Conservation (phyloP, 2,329 filamentous ascomycete species). For the Sclerotinia trifoliorum region DNA sequence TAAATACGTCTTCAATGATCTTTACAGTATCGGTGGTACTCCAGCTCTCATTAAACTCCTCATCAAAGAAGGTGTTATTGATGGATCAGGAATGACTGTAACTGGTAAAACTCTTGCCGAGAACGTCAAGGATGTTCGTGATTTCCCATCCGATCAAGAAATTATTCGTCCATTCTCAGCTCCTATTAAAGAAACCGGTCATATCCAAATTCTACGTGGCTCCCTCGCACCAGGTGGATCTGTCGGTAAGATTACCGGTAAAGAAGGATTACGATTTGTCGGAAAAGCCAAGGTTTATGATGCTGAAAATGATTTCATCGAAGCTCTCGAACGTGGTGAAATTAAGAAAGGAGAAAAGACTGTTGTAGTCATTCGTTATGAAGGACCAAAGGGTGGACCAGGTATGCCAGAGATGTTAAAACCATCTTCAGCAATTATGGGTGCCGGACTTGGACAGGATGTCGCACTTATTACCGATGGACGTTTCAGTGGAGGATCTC, state of each 20-base stretch:
- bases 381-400: constrained; percentile 70
- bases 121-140: constrained; percentile 57
- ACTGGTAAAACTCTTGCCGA: constrained; percentile 58
- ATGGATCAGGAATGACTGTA: constrained; percentile 59
- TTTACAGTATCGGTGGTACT: constrained; percentile 56
- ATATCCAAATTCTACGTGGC: constrained; percentile 71
- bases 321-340: constrained; percentile 63
- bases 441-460: constrained; percentile 66
- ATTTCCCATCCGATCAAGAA: constrained; percentile 66
- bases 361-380: constrained; percentile 73
- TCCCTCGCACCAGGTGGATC: constrained; percentile 67
- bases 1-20: constrained; percentile 60
- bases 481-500: constrained; percentile 57
- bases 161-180: constrained; percentile 68
- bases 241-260: constrained; percentile 75
- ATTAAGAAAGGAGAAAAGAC: constrained; percentile 76
- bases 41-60: constrained; percentile 58
- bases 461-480: constrained; percentile 73
- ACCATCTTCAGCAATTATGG: constrained; percentile 71
- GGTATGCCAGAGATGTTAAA: constrained; percentile 76
- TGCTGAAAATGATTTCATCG: constrained; percentile 66
- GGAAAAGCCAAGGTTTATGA: constrained; percentile 72
- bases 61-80: constrained; percentile 56
- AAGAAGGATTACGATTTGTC: constrained; percentile 66
- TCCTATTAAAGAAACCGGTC: constrained; percentile 69